Evolutionary conservation across 2,329 filamentous ascomycete species (phyloP).

Genomic region (Botrytis porri): DNA sequence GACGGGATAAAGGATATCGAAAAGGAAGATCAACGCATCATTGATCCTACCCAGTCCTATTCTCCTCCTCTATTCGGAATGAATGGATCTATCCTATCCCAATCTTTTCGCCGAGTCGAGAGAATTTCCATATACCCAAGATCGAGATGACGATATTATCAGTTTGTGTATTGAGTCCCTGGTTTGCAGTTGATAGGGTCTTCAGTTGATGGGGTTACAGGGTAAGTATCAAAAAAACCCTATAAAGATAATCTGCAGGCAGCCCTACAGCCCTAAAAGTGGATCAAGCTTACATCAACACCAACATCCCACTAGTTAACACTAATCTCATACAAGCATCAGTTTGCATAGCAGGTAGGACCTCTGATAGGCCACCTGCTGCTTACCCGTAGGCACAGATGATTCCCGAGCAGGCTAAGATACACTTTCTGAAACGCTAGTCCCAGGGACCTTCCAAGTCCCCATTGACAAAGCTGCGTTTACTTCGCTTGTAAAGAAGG

Average conservation of each 20-base stretch:
- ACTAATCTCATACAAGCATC: background rate
- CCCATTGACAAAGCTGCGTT: rapidly evolving
- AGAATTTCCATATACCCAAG: background rate
- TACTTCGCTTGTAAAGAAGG: background rate
- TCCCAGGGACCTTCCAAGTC: background rate
- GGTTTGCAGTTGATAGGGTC: rapidly evolving
- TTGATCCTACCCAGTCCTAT: background rate
- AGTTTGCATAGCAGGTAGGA: background rate
- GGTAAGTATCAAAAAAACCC: rapidly evolving
- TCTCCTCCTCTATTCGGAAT: no score
- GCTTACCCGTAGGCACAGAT: background rate
- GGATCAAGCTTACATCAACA: background rate
- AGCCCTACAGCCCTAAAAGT: background rate
- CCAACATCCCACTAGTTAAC: background rate
- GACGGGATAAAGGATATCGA: background rate
- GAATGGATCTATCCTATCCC: background rate
- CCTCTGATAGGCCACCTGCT: background rate
- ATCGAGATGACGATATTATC: background rate
- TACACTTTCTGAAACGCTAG: background rate
- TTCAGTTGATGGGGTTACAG: rapidly evolving
- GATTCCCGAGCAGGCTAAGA: background rate
- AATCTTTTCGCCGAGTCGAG: rapidly evolving
- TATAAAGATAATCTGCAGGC: background rate
- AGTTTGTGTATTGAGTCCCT: background rate
- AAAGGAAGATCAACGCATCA: rapidly evolving